Percentiles rank a stretch among this genome's conserved stretches.
Conservation (phyloP, 805 yeast species). For the Candida insectorum region DNA sequence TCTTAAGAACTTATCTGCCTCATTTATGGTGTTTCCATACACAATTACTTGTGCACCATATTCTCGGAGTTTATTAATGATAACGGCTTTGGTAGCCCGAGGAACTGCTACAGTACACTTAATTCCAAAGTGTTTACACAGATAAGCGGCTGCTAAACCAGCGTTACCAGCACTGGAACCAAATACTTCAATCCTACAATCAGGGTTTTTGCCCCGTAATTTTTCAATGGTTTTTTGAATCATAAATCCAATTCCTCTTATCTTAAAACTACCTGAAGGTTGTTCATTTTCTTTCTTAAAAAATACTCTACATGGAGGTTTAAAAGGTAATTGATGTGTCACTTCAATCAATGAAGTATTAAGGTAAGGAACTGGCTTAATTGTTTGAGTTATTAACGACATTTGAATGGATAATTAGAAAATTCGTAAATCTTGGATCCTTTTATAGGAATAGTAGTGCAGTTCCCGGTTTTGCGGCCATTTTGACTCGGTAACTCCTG, state of each 20-base stretch:
- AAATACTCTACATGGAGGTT: slow-evolving; percentile 40
- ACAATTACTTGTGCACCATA: slow-evolving; percentile 23
- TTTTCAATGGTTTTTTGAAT: slow-evolving; percentile 29
- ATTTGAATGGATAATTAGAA: too few relatives aligned
- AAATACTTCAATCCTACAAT: slow-evolving; percentile 17
- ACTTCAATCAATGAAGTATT: slow-evolving; percentile 40
- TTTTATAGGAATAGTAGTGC: too few relatives aligned
- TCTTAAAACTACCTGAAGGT: slow-evolving; percentile 58
- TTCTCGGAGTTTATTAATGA: slow-evolving; percentile 16
- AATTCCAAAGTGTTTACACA: slow-evolving; percentile 17
- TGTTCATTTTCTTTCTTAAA: slow-evolving; percentile 53
- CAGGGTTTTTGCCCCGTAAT: slow-evolving; percentile 21
- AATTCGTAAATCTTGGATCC: too few relatives aligned
- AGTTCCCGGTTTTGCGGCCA: too few relatives aligned
- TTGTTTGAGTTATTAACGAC: too few relatives aligned
- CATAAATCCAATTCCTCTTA: slow-evolving; percentile 53
- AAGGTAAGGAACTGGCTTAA: slow-evolving; percentile 11
- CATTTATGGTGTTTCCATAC: slow-evolving; percentile 29
- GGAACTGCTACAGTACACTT: slow-evolving; percentile 34
- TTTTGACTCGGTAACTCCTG: too few relatives aligned
- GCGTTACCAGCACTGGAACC: slow-evolving; percentile 37
- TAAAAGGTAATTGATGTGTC: slow-evolving; percentile 24
- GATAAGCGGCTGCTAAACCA: slow-evolving; percentile 34
- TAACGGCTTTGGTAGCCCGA: slow-evolving; percentile 16
- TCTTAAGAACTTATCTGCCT: slow-evolving; percentile 26